These are phyloP conservation scores for Kodamaea neixiangensis DNA, from an alignment of 805 yeast species.

Conservation along the genomic window DNA sequence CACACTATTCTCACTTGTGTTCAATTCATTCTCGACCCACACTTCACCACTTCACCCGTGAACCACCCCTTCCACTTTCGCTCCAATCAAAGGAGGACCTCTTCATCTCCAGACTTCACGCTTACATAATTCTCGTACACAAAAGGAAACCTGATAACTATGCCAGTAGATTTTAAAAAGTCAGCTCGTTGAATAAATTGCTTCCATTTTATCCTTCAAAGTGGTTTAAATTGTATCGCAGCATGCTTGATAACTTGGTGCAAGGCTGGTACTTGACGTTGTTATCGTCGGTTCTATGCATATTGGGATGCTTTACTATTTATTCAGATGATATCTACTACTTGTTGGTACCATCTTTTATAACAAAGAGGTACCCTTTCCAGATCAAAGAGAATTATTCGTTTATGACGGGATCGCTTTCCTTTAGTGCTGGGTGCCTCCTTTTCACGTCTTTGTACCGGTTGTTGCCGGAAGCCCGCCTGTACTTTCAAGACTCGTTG, in stretches of 20 bases:
- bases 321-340: constrained; percentile 58
- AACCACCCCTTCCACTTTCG: no score
- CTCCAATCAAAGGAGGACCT: no score
- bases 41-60: no score
- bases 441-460: constrained; percentile 74
- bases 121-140: background rate
- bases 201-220: background rate
- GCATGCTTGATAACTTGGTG: constrained; percentile 15
- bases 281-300: constrained; percentile 69
- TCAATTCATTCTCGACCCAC: no score
- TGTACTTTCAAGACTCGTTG: background rate
- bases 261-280: constrained; percentile 69
- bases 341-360: constrained; percentile 38
- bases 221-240: background rate
- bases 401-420: constrained; percentile 72
- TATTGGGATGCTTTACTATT: constrained; percentile 69
- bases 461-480: constrained; percentile 66
- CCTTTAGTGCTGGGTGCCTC: constrained; percentile 82
- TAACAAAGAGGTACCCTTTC: constrained; percentile 47
- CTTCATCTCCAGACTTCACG: no score
- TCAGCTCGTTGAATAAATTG: background rate
- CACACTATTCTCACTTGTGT: no score
- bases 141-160: background rate
- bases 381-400: constrained; percentile 57
- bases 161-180: constrained; percentile 1